Base-by-base conservation (phyloP, 2,329 filamentous ascomycete species). In the Aspergillus sp. region DNA sequence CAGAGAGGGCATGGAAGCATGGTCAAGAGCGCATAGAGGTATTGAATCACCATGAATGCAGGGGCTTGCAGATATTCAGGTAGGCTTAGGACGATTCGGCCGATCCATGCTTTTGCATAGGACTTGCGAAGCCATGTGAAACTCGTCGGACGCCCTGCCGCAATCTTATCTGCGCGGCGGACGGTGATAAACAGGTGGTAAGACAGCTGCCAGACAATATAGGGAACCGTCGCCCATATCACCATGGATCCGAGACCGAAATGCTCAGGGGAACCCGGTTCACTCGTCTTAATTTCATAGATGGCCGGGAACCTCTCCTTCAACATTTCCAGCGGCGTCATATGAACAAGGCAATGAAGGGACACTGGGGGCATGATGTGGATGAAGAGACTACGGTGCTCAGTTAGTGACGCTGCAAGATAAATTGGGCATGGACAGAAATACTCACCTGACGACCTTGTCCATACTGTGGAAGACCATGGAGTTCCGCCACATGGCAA, bases 401-500 rank as follows among this genome's bases (percentile, higher is more conserved):
- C 30, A 17, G 45, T 61, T 42, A 63, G 48, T 30, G 13, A 17
- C 11, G n/a, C 13, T 9, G 6, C 20, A 26, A 17, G 5, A n/a
- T 12, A 12, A 17, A 48, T 4, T 36, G 12, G 42, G 3, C 26
- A 4, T 5, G 22, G 3, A 38, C 15, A n/a, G 3, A 2, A 17
- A 38, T 4, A 41, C 78, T 64, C 75, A 86, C 71, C 91, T 95
- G 12, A 93, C 96, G 60, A 98, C 92, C 76, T 99, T 99, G 81
- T 99, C 95, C 76, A 99, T 87, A 71, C 91, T 96, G 80, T 99
- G 95, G 74, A 99, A 99, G 47, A 99, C 95, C 70, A 99, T 85
- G 32, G 93, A 97, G 74, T 99, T 99, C 62, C 95, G 87, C 95
- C 95, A 99, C 93, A 99, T 95, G 71, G 95, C 92, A 73, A 99